phyloP scores from a whole-genome alignment of 331 rosid genomes.

The Stylosanthes scabra region DNA sequence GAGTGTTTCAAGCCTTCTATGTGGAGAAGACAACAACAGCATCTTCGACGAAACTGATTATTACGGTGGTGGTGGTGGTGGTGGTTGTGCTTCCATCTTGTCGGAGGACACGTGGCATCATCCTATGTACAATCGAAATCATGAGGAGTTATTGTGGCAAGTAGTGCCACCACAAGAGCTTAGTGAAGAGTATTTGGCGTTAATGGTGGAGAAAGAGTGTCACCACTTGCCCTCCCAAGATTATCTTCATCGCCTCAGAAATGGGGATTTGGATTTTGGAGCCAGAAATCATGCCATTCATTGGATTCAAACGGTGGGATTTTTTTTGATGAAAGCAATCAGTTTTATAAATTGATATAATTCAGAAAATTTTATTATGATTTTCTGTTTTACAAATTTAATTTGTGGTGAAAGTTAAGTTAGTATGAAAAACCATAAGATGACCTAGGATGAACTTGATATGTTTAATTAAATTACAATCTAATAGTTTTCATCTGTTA shows the following conservation, averaged over 20 bases:
- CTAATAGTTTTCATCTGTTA: too few species aligned
- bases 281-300: conserved; percentile 75
- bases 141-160: conserved; percentile 31
- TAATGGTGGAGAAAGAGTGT: conserved; percentile 63
- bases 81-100: conserved; percentile 14
- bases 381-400: too few species aligned
- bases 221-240: conserved; percentile 65
- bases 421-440: too few species aligned
- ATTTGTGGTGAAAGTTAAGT: too few species aligned
- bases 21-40: conserved; percentile 67
- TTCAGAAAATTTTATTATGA: neutral
- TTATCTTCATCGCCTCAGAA: conserved; percentile 58
- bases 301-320: conserved; percentile 86
- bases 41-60: conserved; percentile 64
- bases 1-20: conserved; percentile 71
- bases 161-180: conserved; percentile 54
- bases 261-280: conserved; percentile 72
- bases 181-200: conserved; percentile 68
- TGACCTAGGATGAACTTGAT: too few species aligned
- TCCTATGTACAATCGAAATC: conserved; percentile 44
- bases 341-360: neutral
- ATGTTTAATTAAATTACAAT: too few species aligned
- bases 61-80: conserved; percentile 31
- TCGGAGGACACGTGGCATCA: conserved; percentile 44
- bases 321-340: neutral